Evolutionary conservation across 768 basidiomycete genomes (phyloP).

Genomic region (Chalciporus chontae): DNA sequence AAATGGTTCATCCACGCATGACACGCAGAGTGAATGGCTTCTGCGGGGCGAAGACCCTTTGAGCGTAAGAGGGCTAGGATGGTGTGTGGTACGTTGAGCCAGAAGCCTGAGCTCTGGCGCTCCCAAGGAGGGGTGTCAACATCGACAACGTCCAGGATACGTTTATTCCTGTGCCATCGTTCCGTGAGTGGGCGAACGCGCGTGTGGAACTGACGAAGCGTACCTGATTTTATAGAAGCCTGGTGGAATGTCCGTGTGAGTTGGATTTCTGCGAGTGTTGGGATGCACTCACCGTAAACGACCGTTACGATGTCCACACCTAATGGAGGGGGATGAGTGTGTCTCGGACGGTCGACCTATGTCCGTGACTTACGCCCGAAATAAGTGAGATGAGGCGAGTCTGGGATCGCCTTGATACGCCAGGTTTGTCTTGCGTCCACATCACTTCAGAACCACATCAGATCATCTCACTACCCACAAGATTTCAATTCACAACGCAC

Average conservation of each 20-base stretch:
- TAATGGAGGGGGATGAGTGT: constrained; percentile 24
- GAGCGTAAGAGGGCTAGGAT: constrained; percentile 50
- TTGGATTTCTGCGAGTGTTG: not conserved
- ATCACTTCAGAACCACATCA: constrained; percentile 43
- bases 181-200: not conserved
- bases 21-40: constrained; percentile 79
- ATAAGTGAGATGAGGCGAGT: constrained; percentile 52
- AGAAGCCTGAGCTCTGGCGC: constrained; percentile 68
- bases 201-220: not conserved
- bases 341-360: not conserved
- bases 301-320: constrained; percentile 62
- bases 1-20: constrained; percentile 84
- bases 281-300: constrained; percentile 62
- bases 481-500: constrained; percentile 36
- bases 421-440: constrained; percentile 74
- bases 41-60: constrained; percentile 65
- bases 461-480: not conserved
- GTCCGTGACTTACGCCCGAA: constrained; percentile 61
- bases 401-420: constrained; percentile 64
- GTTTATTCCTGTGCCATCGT: constrained; percentile 41
- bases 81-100: constrained; percentile 68
- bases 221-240: constrained; percentile 82
- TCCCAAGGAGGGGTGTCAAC: constrained; percentile 77
- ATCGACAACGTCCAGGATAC: constrained; percentile 74
- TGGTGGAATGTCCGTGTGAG: constrained; percentile 23